phyloP scores from a whole-genome alignment of 768 basidiomycete genomes.

The Agrocybe praecox region DNA sequence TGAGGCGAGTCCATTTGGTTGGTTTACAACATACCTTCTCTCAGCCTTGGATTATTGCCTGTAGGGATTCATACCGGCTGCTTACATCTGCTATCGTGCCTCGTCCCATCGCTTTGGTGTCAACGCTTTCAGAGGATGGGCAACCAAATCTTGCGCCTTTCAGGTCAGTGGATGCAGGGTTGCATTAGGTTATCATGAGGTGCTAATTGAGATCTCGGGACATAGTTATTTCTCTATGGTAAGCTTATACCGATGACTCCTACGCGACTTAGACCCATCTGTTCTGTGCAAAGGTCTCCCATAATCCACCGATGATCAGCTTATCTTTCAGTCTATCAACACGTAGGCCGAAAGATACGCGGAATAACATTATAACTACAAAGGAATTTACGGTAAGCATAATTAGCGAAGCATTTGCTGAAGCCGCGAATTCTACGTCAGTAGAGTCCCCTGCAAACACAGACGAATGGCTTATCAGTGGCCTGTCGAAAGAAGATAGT shows the following conservation, averaged over 20 bases:
- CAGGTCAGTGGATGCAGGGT: constrained; percentile 41
- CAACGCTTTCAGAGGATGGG: constrained; percentile 53
- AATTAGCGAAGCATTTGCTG: constrained; percentile 66
- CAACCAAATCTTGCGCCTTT: constrained; percentile 67
- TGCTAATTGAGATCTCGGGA: neutral
- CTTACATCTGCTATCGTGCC: constrained; percentile 63
- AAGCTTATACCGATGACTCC: constrained; percentile 3
- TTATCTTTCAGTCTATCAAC: constrained; percentile 55
- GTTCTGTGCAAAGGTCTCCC: constrained; percentile 44
- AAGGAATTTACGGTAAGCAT: constrained; percentile 75
- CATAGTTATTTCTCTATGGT: constrained; percentile 67
- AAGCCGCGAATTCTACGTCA: constrained; percentile 57
- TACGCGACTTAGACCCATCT: constrained; percentile 1
- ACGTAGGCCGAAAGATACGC: constrained; percentile 57
- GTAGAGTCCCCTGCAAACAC: constrained; percentile 54
- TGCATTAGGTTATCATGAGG: neutral
- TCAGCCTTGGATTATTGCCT: neutral
- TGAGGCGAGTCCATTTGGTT: constrained; percentile 5
- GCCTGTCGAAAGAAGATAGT: constrained; percentile 54
- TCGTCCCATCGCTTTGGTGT: constrained; percentile 70
- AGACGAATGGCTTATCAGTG: constrained; percentile 65
- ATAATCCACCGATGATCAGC: constrained; percentile 68
- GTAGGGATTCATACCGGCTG: constrained; percentile 47
- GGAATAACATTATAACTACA: constrained; percentile 63
- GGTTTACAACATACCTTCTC: neutral